Base-by-base conservation (phyloP, 352 stramenopile genomes). In the Phytophthora chlamydospora region DNA sequence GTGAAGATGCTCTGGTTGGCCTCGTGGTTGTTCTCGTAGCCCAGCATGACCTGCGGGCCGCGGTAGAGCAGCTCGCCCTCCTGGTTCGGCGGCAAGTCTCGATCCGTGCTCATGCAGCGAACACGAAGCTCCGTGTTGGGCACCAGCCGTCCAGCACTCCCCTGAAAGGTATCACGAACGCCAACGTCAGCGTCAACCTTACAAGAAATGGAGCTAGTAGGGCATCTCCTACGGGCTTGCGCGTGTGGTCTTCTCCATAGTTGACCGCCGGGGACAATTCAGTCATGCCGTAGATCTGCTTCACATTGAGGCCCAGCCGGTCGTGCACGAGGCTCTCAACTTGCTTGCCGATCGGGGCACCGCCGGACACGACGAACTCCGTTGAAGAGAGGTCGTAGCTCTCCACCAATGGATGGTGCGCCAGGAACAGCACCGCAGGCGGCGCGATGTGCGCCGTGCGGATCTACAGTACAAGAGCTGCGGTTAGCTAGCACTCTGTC, bases 21-120 rank as follows among this genome's bases (percentile, higher is more conserved):
- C 24, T 97, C 88, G 3, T 81, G 59, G 48, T 96, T 84, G 66
- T 97, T 85, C 7, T 97, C 74, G 63, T 98, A 98, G 24, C 95
- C 92, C 41, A 91, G 64, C 93, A 98, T 98, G 33, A 98, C 85
- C 64, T 98, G 91, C 5, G 93, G 95, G 10, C 87, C 88, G n/a
- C 92, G 88, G 56, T 93, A 91, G 10, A 86, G 69, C 4, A 98
- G 63, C 70, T 98, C 93, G 27, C 93, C 93, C 24, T 67, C 54
- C 29, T 73, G 42, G 31, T 78, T 74, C 5, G 48, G 16, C 0
- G 49, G 41, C 1, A 91, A 58, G 35, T 88, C 77, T 41, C 74
- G 47, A 24, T 64, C 71, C 3, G 78, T 83, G 9, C 53, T 63
- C 12, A 78, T 61, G 41, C 76, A 85, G 16, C 80, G 60, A 10